Percentiles rank a stretch among this genome's conserved stretches.
These are phyloP conservation scores for Gaertneriomyces semiglobifer DNA, from an alignment of 192 early-diverging fungal species.

Conservation along the genomic window DNA sequence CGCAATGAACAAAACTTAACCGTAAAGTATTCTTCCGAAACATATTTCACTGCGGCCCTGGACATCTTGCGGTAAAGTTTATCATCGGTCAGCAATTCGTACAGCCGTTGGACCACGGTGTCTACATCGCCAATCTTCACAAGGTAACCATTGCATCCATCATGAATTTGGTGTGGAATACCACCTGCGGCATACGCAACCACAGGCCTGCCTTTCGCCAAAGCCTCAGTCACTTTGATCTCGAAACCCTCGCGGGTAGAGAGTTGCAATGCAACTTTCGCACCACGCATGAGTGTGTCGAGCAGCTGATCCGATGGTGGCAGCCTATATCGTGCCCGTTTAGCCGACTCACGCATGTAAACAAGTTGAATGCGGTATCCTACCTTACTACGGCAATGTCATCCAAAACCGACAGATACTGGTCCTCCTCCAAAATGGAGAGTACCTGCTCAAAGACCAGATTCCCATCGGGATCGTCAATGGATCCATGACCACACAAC, in stretches of 20 bases:
- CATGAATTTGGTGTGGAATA: slow-evolving; percentile 75
- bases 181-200: slow-evolving; percentile 66
- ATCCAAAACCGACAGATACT: slow-evolving; percentile 13
- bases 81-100: slow-evolving; percentile 54
- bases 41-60: slow-evolving; percentile 23
- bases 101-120: slow-evolving; percentile 59
- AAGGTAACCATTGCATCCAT: slow-evolving; percentile 67
- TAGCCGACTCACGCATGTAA: too few relatives aligned
- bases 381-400: slow-evolving; percentile 23
- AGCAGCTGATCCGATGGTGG: slow-evolving; percentile 79
- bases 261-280: slow-evolving; percentile 70
- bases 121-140: slow-evolving; percentile 58
- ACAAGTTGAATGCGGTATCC: not conserved
- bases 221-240: slow-evolving; percentile 78
- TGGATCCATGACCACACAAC: slow-evolving; percentile 71
- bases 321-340: slow-evolving; percentile 34
- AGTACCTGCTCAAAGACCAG: slow-evolving; percentile 52
- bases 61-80: slow-evolving; percentile 48
- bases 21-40: slow-evolving; percentile 43
- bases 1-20: slow-evolving; percentile 52
- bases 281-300: slow-evolving; percentile 67
- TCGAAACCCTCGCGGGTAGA: slow-evolving; percentile 81
- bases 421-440: slow-evolving; percentile 22
- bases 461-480: slow-evolving; percentile 77
- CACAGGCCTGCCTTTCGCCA: slow-evolving; percentile 64